Percentiles rank a stretch among this genome's conserved stretches.
Evolutionary conservation across 371 early-diverging fungal genomes (phyloP).

Genomic region (Mortierella sp.): DNA sequence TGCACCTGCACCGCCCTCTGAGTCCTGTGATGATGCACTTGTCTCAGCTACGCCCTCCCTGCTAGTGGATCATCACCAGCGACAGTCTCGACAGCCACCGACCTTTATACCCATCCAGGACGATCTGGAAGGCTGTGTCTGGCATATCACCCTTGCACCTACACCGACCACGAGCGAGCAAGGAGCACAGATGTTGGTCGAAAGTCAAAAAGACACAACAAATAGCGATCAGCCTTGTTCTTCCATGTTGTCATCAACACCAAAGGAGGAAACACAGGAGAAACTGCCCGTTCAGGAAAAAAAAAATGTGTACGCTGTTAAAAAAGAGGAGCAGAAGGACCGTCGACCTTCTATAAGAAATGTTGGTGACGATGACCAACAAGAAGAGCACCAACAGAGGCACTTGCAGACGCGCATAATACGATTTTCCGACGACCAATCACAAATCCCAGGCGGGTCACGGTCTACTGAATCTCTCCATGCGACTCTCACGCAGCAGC

Average conservation of each 20-base stretch:
- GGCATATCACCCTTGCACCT: slow-evolving; percentile 15
- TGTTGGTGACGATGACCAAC: background rate
- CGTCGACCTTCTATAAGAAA: too few species aligned
- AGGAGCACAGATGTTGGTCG: too few species aligned
- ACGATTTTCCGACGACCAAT: slow-evolving; percentile 10
- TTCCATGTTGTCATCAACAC: too few species aligned
- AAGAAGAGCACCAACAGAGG: background rate
- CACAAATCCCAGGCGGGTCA: slow-evolving; percentile 2
- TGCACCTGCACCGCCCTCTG: background rate
- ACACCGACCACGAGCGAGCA: too few species aligned
- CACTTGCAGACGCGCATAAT: slow-evolving; percentile 2
- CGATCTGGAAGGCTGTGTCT: slow-evolving; percentile 9
- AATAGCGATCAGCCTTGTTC: too few species aligned
- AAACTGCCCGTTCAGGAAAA: too few species aligned
- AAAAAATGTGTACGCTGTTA: too few species aligned
- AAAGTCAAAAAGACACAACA: too few species aligned
- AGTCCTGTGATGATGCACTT: background rate
- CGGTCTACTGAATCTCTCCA: slow-evolving; percentile 2
- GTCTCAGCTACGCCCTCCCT: background rate
- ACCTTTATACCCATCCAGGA: slow-evolving; percentile 8
- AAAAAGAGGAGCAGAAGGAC: too few species aligned
- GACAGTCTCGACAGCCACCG: background rate
- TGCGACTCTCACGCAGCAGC: too few species aligned
- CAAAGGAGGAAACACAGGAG: too few species aligned
- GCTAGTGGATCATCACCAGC: too few species aligned